phyloP scores from a whole-genome alignment of 805 yeast species.

The Saccharomycopsis fibuligera region DNA sequence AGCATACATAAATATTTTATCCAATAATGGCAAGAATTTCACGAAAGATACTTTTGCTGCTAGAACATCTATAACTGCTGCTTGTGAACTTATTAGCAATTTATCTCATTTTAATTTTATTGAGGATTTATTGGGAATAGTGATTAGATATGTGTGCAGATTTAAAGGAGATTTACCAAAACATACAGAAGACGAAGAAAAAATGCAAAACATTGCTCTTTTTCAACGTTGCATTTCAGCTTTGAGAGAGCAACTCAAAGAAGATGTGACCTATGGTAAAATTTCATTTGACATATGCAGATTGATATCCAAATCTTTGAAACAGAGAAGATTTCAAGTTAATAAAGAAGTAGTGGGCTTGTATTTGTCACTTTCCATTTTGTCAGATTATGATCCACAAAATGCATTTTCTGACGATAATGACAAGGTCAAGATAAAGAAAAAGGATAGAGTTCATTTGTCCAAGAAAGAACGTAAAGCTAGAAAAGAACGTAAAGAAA shows the following conservation, averaged over 20 bases:
- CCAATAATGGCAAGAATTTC: constrained; percentile 35
- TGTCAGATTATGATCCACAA: constrained; percentile 66
- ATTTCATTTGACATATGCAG: constrained; percentile 70
- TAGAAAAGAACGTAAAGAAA: constrained; percentile 77
- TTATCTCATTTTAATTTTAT: constrained; percentile 78
- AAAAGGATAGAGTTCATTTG: constrained; percentile 85
- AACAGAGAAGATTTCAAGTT: constrained; percentile 67
- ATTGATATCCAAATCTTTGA: constrained; percentile 60
- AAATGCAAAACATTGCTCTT: constrained; percentile 21
- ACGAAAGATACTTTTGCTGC: constrained; percentile 37
- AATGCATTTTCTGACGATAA: constrained; percentile 41
- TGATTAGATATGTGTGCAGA: constrained; percentile 61
- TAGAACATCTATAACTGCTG: constrained; percentile 61
- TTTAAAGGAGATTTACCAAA: constrained; percentile 29
- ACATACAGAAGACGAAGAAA: constrained; percentile 6
- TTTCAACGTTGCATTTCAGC: constrained; percentile 58
- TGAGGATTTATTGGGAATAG: constrained; percentile 60
- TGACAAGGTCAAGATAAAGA: constrained; percentile 49
- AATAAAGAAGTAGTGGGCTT: constrained; percentile 61
- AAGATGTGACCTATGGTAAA: constrained; percentile 72
- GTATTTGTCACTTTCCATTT: constrained; percentile 32
- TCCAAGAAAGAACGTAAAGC: constrained; percentile 87
- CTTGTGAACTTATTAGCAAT: constrained; percentile 65
- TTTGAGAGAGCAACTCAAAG: constrained; percentile 62
- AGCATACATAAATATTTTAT: constrained; percentile 53